phyloP scores from a whole-genome alignment of 73 alveolate genomes.

The Tetrahymena elliotti region DNA sequence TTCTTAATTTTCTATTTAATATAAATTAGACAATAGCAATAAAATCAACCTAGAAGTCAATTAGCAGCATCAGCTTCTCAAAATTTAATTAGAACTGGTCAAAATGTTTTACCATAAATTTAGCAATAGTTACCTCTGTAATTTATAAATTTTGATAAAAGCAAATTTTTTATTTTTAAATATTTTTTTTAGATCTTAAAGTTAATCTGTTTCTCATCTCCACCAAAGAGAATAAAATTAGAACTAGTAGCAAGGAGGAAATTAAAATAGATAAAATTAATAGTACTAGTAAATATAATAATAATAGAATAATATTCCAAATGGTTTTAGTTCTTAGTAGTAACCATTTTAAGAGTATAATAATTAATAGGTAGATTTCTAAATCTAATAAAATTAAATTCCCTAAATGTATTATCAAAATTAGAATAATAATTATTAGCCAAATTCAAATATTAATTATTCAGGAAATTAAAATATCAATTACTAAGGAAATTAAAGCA shows the following conservation, averaged over 20 bases:
- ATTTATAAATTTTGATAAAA: neutral
- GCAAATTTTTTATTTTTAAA: neutral
- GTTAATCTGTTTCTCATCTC: neutral
- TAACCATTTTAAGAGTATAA: neutral
- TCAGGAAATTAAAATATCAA: neutral
- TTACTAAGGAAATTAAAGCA: neutral
- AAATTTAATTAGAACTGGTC: neutral
- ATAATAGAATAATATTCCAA: neutral
- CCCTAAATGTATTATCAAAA: neutral
- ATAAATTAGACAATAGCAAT: neutral
- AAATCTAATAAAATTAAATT: too few relatives aligned
- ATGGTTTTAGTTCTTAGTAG: neutral
- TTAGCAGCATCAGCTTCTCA: neutral
- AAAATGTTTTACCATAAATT: neutral
- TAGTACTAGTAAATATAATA: neutral
- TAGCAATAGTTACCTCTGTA: neutral
- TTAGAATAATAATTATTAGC: too few relatives aligned
- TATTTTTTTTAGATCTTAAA: neutral
- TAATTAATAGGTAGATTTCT: neutral
- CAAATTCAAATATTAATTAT: too few relatives aligned
- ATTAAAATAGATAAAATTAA: neutral
- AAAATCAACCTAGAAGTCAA: neutral
- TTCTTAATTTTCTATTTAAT: too few relatives aligned
- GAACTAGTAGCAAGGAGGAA: neutral
- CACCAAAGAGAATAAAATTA: neutral